Evolutionary conservation across 768 basidiomycete genomes (phyloP).

Genomic region (Auricularia heimuer): DNA sequence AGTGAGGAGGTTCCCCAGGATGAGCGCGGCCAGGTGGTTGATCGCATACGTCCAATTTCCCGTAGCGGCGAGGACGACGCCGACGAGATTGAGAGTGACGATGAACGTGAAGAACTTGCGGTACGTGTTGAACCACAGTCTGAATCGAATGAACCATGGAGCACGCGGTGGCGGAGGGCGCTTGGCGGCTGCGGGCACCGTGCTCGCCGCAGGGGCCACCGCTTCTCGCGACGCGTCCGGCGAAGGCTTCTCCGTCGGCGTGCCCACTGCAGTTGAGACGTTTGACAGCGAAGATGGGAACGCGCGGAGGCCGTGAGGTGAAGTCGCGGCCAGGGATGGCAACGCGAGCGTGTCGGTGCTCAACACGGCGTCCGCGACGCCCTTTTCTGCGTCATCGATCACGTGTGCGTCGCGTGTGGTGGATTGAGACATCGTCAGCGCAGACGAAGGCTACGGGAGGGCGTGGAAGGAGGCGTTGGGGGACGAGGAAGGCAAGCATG

Average conservation of each 20-base stretch:
- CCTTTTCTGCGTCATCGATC: constrained; percentile 5
- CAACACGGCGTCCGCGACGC: constrained; percentile 2
- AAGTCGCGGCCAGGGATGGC: not conserved
- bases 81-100: constrained; percentile 22
- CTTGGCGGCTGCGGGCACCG: not conserved
- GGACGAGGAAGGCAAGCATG: not conserved
- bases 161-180: not conserved
- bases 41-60: constrained; percentile 28
- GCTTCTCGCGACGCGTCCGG: not conserved
- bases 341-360: not conserved
- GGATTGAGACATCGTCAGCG: not conserved
- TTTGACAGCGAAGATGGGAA: not conserved
- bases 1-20: constrained; percentile 31
- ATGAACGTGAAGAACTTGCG: constrained; percentile 19
- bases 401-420: not conserved
- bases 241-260: not conserved
- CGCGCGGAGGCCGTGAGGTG: not conserved
- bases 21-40: constrained; percentile 27
- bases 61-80: constrained; percentile 22
- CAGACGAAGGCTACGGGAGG: not conserved
- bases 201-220: not conserved
- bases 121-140: constrained; percentile 8
- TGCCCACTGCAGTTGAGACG: not conserved
- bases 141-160: constrained; percentile 3
- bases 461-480: not conserved